Percentiles rank a stretch among this genome's conserved stretches.
Conservation (phyloP, 2,329 filamentous ascomycete species). For the Arthrobotrys sphaeroides region DNA sequence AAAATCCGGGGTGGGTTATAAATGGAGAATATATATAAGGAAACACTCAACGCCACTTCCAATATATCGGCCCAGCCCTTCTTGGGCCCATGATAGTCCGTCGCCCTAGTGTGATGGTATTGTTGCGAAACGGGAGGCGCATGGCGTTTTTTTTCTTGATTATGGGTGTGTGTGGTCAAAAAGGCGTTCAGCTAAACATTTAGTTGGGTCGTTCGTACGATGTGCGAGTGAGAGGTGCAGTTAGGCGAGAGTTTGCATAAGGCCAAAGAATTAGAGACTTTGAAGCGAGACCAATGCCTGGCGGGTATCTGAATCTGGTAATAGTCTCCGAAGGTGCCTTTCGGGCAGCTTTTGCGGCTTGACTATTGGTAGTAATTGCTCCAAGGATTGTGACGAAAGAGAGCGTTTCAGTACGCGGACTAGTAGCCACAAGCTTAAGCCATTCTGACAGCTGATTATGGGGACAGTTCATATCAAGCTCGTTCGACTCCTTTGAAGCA, state of each 20-base stretch:
- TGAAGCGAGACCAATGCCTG: conserved; percentile 46
- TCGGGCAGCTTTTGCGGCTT: conserved; percentile 2
- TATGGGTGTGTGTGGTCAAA: conserved; percentile 23
- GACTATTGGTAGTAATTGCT: conserved; percentile 35
- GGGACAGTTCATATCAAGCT: conserved; percentile 11
- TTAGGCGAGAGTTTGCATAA: conserved; percentile 53
- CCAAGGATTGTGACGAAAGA: conserved; percentile 52
- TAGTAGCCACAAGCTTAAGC: conserved; percentile 44
- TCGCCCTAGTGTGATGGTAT: conserved; percentile 12
- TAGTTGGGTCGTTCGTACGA: conserved; percentile 29
- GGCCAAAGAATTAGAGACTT: conserved; percentile 29
- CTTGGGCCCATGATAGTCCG: conserved; percentile 2
- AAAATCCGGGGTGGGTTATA: conserved; percentile 45
- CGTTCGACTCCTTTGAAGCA: conserved; percentile 24
- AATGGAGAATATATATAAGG: conserved; percentile 37
- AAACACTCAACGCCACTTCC: conserved; percentile 33
- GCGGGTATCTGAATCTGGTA: conserved; percentile 31
- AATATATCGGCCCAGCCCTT: conserved; percentile 38
- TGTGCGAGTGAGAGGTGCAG: conserved; percentile 53
- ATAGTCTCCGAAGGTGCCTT: conserved; percentile 51
- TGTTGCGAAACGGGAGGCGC: conserved; percentile 53
- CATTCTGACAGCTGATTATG: conserved; percentile 33
- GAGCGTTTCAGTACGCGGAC: conserved; percentile 53
- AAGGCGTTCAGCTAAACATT: conserved; percentile 29
- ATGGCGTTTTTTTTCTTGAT: conserved; percentile 41